Base-by-base conservation (phyloP, 179 eudicot genomes). In the Drosera spatulata region DNA sequence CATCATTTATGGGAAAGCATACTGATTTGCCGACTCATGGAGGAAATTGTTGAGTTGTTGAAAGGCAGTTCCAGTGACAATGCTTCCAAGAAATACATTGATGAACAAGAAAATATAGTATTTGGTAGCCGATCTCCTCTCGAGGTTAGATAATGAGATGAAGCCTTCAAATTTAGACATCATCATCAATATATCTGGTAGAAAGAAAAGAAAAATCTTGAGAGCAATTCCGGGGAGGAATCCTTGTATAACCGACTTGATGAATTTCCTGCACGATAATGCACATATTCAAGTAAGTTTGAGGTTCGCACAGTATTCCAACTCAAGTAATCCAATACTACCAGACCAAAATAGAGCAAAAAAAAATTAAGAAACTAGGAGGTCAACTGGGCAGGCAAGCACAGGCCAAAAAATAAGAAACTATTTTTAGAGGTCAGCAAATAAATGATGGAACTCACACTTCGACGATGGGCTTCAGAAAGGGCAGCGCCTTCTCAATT, bases 101-200 rank as follows among this genome's bases (percentile, higher is more conserved):
- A 83, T 64, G 60, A 83, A 80, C 50, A 78, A 77, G 65, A 83
- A 83, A 44, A 76, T 68, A 61, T 80, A 80, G 47, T 80, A 83
- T 80, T 81, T 80, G 8, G 73, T 55, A 38, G 89, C 89, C 50
- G 83, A 73, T 78, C 83, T 80, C 61, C 89, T 80, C 62, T 83
- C 83, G 41, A 83, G 70, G 50, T 74, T 51, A 54, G 89, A 83
- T 65, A 74, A 66, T 39, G 85, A 78, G 55, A 67, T 58, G 47
- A 75, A 76, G 54, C 89, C 89, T 71, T 83, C 89, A 60, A 80
- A 76, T 58, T 83, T 83, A 13, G 85, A 83, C 89, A 83, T 83
- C 11, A 78, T 54, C 89, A 83, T 83, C 75, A 83, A 60, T 56
- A 83, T 74, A 44, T 80, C 63, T 45, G 89, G 89, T 42, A 83